Conservation (phyloP, 345 rosid genomes). For the Brassica cretica region DNA sequence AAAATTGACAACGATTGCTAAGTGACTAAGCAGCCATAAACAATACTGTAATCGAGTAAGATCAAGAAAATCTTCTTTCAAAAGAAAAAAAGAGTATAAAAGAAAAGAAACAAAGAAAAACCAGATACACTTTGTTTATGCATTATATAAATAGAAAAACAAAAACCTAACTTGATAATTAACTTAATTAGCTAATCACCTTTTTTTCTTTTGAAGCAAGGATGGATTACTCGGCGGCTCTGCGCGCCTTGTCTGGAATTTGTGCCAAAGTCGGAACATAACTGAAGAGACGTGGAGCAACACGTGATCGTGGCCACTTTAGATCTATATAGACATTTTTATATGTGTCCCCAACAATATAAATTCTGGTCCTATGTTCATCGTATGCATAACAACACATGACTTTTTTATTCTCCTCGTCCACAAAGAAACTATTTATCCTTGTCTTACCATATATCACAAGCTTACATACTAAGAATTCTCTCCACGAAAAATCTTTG, state of each 20-base stretch:
- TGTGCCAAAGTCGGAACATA: slow-evolving; percentile 14
- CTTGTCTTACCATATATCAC: neutral
- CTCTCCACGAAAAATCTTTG: neutral
- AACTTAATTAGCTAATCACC: too few species aligned
- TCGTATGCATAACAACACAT: neutral
- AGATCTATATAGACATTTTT: neutral
- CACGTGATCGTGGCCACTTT: neutral
- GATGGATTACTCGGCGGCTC: too few species aligned
- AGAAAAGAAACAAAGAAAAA: too few species aligned
- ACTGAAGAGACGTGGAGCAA: neutral
- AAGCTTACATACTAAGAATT: neutral
- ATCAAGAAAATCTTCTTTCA: too few species aligned
- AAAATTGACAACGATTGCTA: too few species aligned
- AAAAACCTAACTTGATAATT: too few species aligned
- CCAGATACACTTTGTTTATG: too few species aligned
- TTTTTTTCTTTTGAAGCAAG: too few species aligned
- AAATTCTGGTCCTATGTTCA: neutral
- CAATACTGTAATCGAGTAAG: too few species aligned
- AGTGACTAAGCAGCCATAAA: too few species aligned
- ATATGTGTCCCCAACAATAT: neutral
- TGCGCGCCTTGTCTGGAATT: neutral
- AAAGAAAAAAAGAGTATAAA: too few species aligned
- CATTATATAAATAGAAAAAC: too few species aligned
- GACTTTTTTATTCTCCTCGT: neutral
- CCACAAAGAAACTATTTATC: neutral